A percentile compares a stretch with the other conserved stretches of the same genome.
Conservation (phyloP, 352 stramenopile species). For the Phytopythium ostracodes region DNA sequence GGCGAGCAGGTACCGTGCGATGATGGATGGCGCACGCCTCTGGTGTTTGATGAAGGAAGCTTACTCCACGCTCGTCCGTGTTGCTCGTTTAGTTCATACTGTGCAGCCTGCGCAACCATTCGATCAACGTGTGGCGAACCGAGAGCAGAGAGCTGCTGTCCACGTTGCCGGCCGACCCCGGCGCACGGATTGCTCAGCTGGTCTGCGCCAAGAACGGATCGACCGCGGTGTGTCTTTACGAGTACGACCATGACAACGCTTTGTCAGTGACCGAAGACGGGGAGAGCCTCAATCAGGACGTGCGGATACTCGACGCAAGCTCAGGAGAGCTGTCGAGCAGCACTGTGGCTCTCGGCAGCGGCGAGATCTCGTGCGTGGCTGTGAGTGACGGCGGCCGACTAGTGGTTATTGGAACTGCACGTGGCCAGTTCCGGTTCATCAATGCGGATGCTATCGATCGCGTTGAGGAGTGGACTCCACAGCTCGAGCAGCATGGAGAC, state of each 20-base stretch:
- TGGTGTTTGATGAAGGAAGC: not conserved
- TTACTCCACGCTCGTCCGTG: not conserved
- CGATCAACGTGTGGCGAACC: not conserved
- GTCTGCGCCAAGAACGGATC: conserved; percentile 3
- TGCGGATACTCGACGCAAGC: conserved; percentile 3
- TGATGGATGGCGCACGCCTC: too few species aligned
- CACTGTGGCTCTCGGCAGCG: conserved; percentile 19
- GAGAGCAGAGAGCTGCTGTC: not conserved
- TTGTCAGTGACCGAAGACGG: not conserved
- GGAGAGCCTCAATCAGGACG: not conserved
- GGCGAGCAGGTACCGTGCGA: not conserved
- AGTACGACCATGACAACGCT: not conserved
- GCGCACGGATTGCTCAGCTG: not conserved
- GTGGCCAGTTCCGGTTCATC: conserved; percentile 31
- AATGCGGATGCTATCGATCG: conserved; percentile 21
- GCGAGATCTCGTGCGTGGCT: conserved; percentile 27
- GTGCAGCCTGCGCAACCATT: not conserved
- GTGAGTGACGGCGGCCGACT: conserved; percentile 28
- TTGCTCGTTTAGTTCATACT: not conserved
- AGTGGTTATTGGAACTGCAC: conserved; percentile 20
- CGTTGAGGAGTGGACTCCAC: conserved; percentile 25
- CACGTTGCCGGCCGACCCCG: not conserved
- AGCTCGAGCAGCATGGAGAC: conserved; percentile 5
- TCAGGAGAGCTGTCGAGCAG: conserved; percentile 13
- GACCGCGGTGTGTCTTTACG: not conserved